Conservation (phyloP, 108 stramenopile species). For the Cyclotella sp. region DNA sequence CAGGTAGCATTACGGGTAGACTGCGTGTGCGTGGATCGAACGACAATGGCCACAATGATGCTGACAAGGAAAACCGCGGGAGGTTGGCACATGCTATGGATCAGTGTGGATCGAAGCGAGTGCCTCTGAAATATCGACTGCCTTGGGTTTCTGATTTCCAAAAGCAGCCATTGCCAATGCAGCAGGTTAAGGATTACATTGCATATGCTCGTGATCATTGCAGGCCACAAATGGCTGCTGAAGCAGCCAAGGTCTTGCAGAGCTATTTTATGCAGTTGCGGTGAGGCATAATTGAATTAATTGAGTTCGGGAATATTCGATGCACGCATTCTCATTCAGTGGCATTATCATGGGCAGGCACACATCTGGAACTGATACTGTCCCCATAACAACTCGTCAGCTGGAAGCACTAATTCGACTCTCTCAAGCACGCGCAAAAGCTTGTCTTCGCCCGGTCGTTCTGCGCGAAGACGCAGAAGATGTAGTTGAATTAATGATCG, state of each 20-base stretch:
- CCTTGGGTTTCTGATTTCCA: conserved; percentile 79
- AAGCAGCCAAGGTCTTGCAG: conserved; percentile 87
- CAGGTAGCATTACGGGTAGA: conserved; percentile 92
- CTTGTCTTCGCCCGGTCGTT: conserved; percentile 91
- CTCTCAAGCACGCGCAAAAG: conserved; percentile 95
- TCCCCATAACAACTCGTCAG: conserved; percentile 98
- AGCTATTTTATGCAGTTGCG: conserved; percentile 92
- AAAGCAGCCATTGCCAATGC: conserved; percentile 79
- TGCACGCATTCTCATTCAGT: background rate
- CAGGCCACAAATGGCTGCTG: conserved; percentile 85
- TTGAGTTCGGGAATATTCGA: background rate
- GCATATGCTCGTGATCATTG: conserved; percentile 95
- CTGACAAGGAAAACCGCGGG: conserved; percentile 8
- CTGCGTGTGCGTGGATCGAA: conserved; percentile 49
- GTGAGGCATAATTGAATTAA: conserved; percentile 34
- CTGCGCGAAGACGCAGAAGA: conserved; percentile 96
- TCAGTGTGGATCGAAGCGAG: conserved; percentile 23
- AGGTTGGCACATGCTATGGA: conserved; percentile 24
- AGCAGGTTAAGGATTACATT: conserved; percentile 95
- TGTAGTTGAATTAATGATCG: conserved; percentile 91
- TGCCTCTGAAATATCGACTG: conserved; percentile 71
- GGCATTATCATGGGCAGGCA: conserved; percentile 49
- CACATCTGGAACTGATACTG: conserved; percentile 61
- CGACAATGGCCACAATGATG: background rate
- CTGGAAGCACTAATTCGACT: conserved; percentile 95